Evolutionary conservation across 1,139 yeast genomes (phyloP), one percentile per base, ranked within the genome.

Genomic region (Debaryomycetaceae sp.): DNA sequence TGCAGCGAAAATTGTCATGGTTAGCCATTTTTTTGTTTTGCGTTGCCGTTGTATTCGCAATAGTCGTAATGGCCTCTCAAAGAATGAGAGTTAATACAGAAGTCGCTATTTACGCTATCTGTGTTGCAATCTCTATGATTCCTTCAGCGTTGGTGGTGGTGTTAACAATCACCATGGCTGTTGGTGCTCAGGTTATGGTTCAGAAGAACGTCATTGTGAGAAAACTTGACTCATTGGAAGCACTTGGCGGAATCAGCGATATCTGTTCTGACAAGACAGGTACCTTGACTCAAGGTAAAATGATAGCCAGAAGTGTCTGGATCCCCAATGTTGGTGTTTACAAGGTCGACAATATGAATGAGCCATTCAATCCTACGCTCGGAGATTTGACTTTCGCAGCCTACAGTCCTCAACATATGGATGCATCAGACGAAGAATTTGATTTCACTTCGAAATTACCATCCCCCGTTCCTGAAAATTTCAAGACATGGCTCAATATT

Each of bases 201-300:
- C 63, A 68, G 41, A 77, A 84, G 56, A 72, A 85, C 57, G 95
- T 87, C 34, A 83, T 87, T 64, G 90, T 87, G 17, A 75, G 95
- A 57, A 86, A 84, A 55, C 72, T 87, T 48, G 93, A 86, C 58
- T 85, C 95, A 2, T 72, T 86, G 40, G 95, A 86, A 60, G 90
- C 90, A 24, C 71, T 86, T 39, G 95, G 95, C 24, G 86, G 91
- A 27, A 85, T 86, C 46, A 83, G 84, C 59, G 91, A 85, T 57
- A 85, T 86, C 56, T 86, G 95, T 63, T 85, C 91, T 2, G 95
- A 86, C 67, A 86, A 86, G 60, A 86, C 95, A 6, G 95, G 93
- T 49, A 86, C 95, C 33, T 71, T 86, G 51, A 86, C 95, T 4
- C 87, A 83, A 59, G 95, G 93, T 41, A 81, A 81, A 55, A 86